phyloP scores from a whole-genome alignment of 2,329 filamentous ascomycete species.

The Chaetomiaceae sp. region DNA sequence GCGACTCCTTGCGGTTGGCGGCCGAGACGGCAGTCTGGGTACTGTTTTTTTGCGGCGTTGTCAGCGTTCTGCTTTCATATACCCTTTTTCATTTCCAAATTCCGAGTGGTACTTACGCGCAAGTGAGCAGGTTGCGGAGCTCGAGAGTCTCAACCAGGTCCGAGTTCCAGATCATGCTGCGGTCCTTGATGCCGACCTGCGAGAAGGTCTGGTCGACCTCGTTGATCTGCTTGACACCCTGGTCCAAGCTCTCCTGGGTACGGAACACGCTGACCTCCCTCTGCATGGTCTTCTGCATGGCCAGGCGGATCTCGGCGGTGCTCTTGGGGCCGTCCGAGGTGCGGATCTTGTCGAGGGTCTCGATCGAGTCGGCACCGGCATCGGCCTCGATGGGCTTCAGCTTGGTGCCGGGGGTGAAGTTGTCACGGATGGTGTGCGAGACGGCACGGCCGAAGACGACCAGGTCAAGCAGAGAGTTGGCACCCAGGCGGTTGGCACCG shows the following conservation, averaged over 20 bases:
- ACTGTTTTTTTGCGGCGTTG: constrained; percentile 36
- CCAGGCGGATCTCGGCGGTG: constrained; percentile 80
- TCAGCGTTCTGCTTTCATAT: constrained; percentile 17
- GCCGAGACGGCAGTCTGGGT: constrained; percentile 88
- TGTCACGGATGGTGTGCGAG: constrained; percentile 94
- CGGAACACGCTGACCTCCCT: constrained; percentile 95
- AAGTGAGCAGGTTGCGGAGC: constrained; percentile 90
- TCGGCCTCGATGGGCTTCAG: constrained; percentile 78
- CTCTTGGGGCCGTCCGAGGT: constrained; percentile 79
- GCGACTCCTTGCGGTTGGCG: constrained; percentile 92
- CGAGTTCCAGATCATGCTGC: constrained; percentile 99
- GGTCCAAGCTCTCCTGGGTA: constrained; percentile 86
- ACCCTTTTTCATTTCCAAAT: not conserved
- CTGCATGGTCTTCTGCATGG: constrained; percentile 99
- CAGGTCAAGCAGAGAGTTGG: constrained; percentile 96
- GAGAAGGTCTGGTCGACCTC: constrained; percentile 76
- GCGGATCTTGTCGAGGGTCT: constrained; percentile 78
- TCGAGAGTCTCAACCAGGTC: constrained; percentile 96
- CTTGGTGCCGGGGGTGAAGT: constrained; percentile 76
- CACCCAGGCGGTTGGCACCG: constrained; percentile 94
- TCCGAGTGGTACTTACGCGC: constrained; percentile 64
- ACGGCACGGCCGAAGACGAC: constrained; percentile 98
- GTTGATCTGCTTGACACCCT: constrained; percentile 83
- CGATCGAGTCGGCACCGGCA: constrained; percentile 82
- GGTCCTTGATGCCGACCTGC: constrained; percentile 91